Evolutionary conservation across 169 alveolate genomes (phyloP), one percentile per base, ranked within the genome.

Genomic region (Eimeria maxima): DNA sequence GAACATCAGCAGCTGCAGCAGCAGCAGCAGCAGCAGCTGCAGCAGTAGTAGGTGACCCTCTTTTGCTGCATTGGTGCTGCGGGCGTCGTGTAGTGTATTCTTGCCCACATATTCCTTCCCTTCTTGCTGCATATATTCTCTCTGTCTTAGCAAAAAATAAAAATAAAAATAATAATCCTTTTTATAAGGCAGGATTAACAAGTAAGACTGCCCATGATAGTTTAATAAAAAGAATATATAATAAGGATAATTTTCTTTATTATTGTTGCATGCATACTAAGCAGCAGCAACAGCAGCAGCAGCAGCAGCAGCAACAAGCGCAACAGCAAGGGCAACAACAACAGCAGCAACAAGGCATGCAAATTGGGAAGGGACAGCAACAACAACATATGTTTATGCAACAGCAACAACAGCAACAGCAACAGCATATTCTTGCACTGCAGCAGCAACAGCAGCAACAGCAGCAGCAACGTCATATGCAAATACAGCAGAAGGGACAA

Each of bases 91-190:
- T 90, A 3, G 95, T 90, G 55, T 90, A 90, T 38, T 90, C 95
- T 5, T 90, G 95, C n/a, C 95, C 95, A 3, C 95, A 90, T 63
- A 57, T 90, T 14, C 83, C 95, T 7, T 90, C 90, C 44, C 83
- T 90, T 44, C 55, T 83, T 50, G 95, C 95, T 22, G 90, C 95
- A 6, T 90, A 90, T 63, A 90, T 90, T 63, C 16, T 90, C 20
- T 89, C 95, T 13, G 95, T 90, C 14, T 86, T 90, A 0, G 95
- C 95, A 38, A 90, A 90, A 60, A 90, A 65, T 80, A n/a, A n/a
- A 71, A 74, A 29, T 53, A 83, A 33, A 71, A 16, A 24, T 84
- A 73, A 5, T 90, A 90, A 80, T n/a, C n/a, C n/a, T n/a, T 90
- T 90, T 29, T 20, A 47, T 7, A 24, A 90, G 45, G 83, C 90